Evolutionary conservation across 768 basidiomycete species (phyloP), one percentile per base, ranked within the genome.

Genomic region (Suillus placidus): DNA sequence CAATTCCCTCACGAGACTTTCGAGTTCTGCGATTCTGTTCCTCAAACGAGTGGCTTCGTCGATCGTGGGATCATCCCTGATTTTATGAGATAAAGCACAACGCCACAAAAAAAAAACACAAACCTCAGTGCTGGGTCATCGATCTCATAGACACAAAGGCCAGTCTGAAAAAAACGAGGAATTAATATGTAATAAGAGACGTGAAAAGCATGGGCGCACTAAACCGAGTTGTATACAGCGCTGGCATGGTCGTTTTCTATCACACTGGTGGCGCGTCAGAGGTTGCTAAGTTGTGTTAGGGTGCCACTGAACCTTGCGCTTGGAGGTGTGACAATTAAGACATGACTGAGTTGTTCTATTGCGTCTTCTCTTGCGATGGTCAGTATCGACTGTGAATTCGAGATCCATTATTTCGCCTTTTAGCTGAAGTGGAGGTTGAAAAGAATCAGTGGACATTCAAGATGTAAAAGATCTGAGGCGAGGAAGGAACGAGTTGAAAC

Each of bases 141-240:
- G 68, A 96, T 92, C 74, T 97, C 95, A 70, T 97, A 97, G 0
- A 97, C 94, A 76, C 95, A 97, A 20, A 96, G 90, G 60, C 95
- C 95, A 26, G 95, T 96, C 92, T 94, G 70, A 18, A 26, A 60
- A 3, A 18, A 65, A 61, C 56, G 63, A 55, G 45, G 51, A 52
- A 51, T 58, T 52, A 34, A 69, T 67, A 58, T 1, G 56, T 66
- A 69, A 38, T 49, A 42, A 60, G 2, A 30, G 52, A 58, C 38
- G 20, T 34, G 47, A 63, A 58, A 35, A 37, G 64, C 63, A n/a
- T 23, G 42, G 69, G 72, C 76, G 66, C 80, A 94, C 94, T 77
- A 96, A 79, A 63, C 94, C 93, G 26, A 95, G 85, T 68, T 95
- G 92, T 64, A 95, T 95, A 78, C 94, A 96, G 60, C 94, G 83